Evolutionary conservation across 805 yeast species (phyloP).

Genomic region (Candida sonorensis): DNA sequence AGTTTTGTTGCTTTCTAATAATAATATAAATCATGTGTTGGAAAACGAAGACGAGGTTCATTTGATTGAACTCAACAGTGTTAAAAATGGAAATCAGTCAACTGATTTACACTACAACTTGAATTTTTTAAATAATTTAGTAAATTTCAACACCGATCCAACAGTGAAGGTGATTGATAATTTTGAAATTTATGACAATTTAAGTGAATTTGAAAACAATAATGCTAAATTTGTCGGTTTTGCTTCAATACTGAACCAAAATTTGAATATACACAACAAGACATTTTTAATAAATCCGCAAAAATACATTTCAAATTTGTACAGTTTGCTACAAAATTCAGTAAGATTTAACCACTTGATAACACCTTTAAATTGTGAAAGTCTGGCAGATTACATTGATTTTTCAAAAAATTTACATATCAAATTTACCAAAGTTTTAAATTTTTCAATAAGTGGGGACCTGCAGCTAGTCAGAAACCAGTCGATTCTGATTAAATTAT

Average conservation of each 20-base stretch:
- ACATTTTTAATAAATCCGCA: slow-evolving; percentile 2
- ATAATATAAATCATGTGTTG: slow-evolving; percentile 4
- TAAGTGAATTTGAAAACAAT: background rate
- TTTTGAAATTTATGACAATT: slow-evolving; percentile 7
- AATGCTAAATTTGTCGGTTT: too few relatives aligned
- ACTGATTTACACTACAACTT: slow-evolving; percentile 9
- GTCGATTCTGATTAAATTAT: slow-evolving; percentile 6
- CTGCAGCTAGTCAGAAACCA: slow-evolving; percentile 9
- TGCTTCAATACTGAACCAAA: too few relatives aligned
- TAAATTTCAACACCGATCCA: too few relatives aligned
- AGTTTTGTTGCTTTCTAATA: slow-evolving; percentile 11
- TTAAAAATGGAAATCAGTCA: slow-evolving; percentile 1
- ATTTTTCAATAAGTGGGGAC: slow-evolving; percentile 6
- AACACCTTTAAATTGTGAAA: slow-evolving; percentile 6
- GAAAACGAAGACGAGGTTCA: slow-evolving; percentile 11
- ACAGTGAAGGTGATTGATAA: slow-evolving; percentile 5
- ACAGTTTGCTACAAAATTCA: slow-evolving; percentile 2
- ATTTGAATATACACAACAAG: slow-evolving; percentile 5
- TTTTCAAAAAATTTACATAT: slow-evolving; percentile 7
- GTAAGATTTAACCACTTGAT: slow-evolving; percentile 7
- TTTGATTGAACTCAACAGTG: slow-evolving; percentile 8
- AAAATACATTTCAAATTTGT: slow-evolving; percentile 3
- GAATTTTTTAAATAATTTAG: slow-evolving; percentile 5
- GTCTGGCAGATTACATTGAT: slow-evolving; percentile 4
- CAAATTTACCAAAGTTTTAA: slow-evolving; percentile 6